Conservation (phyloP, 106 monocot genomes). For the Ottelia alismoides region DNA sequence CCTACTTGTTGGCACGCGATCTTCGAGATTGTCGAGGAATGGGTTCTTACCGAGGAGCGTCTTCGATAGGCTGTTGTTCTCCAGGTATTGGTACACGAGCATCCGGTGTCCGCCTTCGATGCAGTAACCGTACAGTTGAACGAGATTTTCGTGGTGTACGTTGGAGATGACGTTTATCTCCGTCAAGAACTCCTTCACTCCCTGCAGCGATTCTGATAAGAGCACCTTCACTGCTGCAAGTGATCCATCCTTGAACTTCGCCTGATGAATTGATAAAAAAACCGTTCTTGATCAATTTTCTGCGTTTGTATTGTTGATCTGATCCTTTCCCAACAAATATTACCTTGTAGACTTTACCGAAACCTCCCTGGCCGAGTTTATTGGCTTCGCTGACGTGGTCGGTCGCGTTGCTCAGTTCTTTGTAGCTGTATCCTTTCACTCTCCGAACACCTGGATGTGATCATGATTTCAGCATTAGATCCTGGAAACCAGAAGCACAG, state of each 20-base stretch:
- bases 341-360: too few relatives aligned
- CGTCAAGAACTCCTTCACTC: conserved; percentile 12
- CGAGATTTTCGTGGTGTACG: conserved; percentile 12
- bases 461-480: too few relatives aligned
- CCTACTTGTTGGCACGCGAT: not conserved
- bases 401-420: too few relatives aligned
- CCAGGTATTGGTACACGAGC: conserved; percentile 14
- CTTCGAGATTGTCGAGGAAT: not conserved
- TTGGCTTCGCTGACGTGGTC: too few relatives aligned
- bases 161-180: conserved; percentile 11
- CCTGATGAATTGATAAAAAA: too few relatives aligned
- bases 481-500: too few relatives aligned
- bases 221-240: conserved; percentile 17
- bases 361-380: too few relatives aligned
- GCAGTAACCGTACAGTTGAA: conserved; percentile 10
- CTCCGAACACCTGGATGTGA: too few relatives aligned
- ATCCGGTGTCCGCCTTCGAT: conserved; percentile 15
- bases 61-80: conserved; percentile 15
- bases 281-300: too few relatives aligned
- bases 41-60: conserved; percentile 13
- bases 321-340: too few relatives aligned
- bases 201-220: conserved; percentile 7
- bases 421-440: too few relatives aligned
- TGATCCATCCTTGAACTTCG: conserved; percentile 8
- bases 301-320: too few relatives aligned